Evolutionary conservation across 352 stramenopile genomes (phyloP), one percentile per base, ranked within the genome.

Genomic region (Phytophthora litchii): DNA sequence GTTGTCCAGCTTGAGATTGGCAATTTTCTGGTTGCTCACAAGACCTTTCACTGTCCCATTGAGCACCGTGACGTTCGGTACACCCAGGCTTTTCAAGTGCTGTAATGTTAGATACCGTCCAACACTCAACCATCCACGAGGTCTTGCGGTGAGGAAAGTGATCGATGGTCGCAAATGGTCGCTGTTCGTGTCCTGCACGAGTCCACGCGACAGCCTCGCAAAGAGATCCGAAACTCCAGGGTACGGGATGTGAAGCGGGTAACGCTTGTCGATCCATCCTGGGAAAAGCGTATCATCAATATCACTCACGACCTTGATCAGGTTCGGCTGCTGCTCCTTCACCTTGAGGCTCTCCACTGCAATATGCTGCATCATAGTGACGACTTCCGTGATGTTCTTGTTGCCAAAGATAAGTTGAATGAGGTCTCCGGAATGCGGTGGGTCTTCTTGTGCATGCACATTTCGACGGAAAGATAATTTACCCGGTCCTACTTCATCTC

Each of bases 221-320:
- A 75, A 94, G 7, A 94, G 63, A 25, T 92, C 74, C 9, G 82
- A 86, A 25, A 94, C 83, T 4, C 86, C 86, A 7, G 86, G 86
- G 32, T 94, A 94, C 53, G 78, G 79, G 29, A 89, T 81, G 41
- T 92, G 76, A n/a, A 89, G 68, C 9, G 83, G 83, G 17, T 87
- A 92, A 10, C 80, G 80, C 8, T 77, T 77, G 44, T 92, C 83
- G 12, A 92, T 47, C 83, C 83, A 92, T 27, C 86, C 86, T 7
- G 86, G 66, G 34, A 91, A 93, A 5, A 94, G 63, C 21, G 86
- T 94, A 60, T 94, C 86, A 37, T 94, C 86, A 34, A 94, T 94
- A 45, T 94, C 86, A 45, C 86, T 94, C n/a, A 94, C 72, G 5
- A 94, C 85, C 54, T 94, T 94, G 23, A 94, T 54, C n/a, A 94